Conservation (phyloP, 768 basidiomycete species). For the Pleurotus tuber-regium region DNA sequence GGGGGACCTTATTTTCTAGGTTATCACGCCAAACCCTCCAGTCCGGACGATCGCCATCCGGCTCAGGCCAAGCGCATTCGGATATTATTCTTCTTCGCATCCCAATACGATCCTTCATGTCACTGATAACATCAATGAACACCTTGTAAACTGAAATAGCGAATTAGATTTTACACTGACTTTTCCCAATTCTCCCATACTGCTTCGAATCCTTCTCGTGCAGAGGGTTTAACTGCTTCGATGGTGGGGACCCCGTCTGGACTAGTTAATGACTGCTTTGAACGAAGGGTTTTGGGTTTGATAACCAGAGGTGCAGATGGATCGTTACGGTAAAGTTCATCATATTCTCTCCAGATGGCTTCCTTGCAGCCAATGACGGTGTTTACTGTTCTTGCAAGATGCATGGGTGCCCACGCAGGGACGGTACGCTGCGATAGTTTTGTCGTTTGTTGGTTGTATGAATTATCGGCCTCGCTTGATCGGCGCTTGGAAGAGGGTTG, state of each 20-base stretch:
- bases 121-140: constrained; percentile 39
- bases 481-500: constrained; percentile 4
- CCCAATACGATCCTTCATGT: constrained; percentile 72
- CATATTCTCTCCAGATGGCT: constrained; percentile 65
- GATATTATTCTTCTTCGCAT: constrained; percentile 50
- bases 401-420: constrained; percentile 56
- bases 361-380: constrained; percentile 65
- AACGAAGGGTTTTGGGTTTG: constrained; percentile 33
- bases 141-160: too few relatives aligned
- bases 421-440: constrained; percentile 22
- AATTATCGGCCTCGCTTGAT: constrained; percentile 17
- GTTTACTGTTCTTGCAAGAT: constrained; percentile 57
- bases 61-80: constrained; percentile 51
- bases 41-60: constrained; percentile 45
- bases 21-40: constrained; percentile 51
- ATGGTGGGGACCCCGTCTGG: constrained; percentile 18
- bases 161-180: too few relatives aligned
- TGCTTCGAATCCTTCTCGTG: constrained; percentile 60
- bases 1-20: constrained; percentile 22
- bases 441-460: constrained; percentile 12
- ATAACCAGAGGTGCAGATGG: constrained; percentile 30
- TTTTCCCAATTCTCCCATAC: constrained; percentile 71
- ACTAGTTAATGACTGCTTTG: constrained; percentile 6
- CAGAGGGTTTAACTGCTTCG: constrained; percentile 23
- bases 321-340: constrained; percentile 40